Base-by-base conservation (phyloP, 2,329 filamentous ascomycete species). In the Colletotrichum camelliae region DNA sequence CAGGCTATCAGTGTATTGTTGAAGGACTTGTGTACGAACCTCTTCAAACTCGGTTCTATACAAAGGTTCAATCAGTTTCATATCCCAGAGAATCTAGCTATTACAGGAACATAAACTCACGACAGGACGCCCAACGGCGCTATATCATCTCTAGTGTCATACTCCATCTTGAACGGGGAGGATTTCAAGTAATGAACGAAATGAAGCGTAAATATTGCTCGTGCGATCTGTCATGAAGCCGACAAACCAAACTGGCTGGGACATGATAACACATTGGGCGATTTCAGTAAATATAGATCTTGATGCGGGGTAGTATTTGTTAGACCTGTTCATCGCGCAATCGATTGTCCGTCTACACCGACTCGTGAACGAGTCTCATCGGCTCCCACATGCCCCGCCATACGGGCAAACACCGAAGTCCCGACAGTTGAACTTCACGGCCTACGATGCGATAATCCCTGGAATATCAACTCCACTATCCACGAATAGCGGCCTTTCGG, bases 131-230 rank as follows among this genome's bases (percentile, higher is more conserved):
- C 43, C 9, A 67, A 24, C 1, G 33, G 24, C 35, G 61, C 31
- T 5, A 58, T n/a, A 9, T 71, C 58, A 8, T 71, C 31, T 39
- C 31, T 39, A 16, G 69, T 57, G 18, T 71, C 60, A 21, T 66
- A 58, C n/a, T 71, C 24, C 69, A 71, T 66, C 7, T 35, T 35
- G 55, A 58, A 48, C 16, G 6, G 7, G 39, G 39, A 43, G 18
- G 39, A 0, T 43, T 3, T 1, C 39, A 43, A 18, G 18, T 0
- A n/a, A 43, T n/a, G 18, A 57, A 27, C 3, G 21, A 27, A 27
- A 12, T 27, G 21, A 57, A 27, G 21, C 0, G 52, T 29, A 29
- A 18, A 58, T 18, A 3, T 10, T 58, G 13, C 24, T 52, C 10
- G 10, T 1, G 43, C 0, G 43, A 21, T 52, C 2, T 6, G 7